A percentile compares a stretch with the other conserved stretches of the same genome.
Conservation (phyloP, 768 basidiomycete genomes). For the Phylloporus rhodoxanthus region DNA sequence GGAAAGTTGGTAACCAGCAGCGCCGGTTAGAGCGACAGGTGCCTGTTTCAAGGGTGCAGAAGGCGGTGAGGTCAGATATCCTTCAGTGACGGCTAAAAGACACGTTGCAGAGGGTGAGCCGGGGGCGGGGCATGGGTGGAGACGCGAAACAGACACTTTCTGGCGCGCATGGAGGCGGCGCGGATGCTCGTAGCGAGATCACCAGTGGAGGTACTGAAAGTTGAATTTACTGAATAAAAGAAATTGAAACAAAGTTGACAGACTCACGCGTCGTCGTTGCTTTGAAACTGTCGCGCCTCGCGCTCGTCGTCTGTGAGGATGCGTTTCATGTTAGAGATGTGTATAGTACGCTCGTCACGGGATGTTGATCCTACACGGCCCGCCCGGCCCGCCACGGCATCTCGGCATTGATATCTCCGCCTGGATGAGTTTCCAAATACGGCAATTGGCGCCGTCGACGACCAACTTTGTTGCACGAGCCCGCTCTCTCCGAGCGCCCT, state of each 20-base stretch:
- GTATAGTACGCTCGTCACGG: neutral
- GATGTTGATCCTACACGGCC: neutral
- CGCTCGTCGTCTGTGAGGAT: conserved; percentile 30
- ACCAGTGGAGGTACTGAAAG: conserved; percentile 35
- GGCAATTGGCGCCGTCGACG: conserved; percentile 14
- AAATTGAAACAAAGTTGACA: conserved; percentile 9
- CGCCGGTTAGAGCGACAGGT: conserved; percentile 17
- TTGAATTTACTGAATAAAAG: conserved; percentile 8
- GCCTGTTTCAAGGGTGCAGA: conserved; percentile 28
- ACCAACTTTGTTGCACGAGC: conserved; percentile 12
- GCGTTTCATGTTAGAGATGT: conserved; percentile 28
- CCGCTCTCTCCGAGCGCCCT: conserved; percentile 26
- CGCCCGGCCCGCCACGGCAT: neutral
- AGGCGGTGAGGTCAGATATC: conserved; percentile 46
- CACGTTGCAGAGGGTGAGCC: conserved; percentile 24
- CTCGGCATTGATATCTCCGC: conserved; percentile 11
- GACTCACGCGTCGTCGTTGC: conserved; percentile 23
- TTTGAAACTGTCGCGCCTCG: conserved; percentile 20
- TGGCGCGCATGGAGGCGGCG: conserved; percentile 50
- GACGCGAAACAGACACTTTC: conserved; percentile 47
- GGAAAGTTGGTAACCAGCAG: conserved; percentile 41
- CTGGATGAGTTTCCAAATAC: conserved; percentile 2
- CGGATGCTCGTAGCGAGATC: conserved; percentile 53
- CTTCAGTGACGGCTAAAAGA: conserved; percentile 52
- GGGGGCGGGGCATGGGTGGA: conserved; percentile 14